Conservation (phyloP, 208 protist genomes). For the Leishmania lainsoni region DNA sequence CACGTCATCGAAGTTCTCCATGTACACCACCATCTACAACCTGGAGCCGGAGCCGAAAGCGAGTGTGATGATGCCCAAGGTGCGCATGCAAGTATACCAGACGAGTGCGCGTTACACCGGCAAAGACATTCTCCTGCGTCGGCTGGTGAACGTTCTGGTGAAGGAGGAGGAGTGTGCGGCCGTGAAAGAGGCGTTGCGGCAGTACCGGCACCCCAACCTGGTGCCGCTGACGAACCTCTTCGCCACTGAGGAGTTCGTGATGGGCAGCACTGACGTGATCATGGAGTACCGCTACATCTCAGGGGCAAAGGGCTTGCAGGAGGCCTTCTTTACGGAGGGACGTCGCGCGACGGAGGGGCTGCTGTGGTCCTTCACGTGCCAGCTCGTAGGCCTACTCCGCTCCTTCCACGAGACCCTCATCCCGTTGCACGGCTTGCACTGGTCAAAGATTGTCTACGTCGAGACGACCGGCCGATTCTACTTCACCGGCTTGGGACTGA, state of each 20-base stretch:
- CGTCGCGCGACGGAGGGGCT: slow-evolving; percentile 71
- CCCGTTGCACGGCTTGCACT: slow-evolving; percentile 76
- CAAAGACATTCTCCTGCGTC: slow-evolving; percentile 78
- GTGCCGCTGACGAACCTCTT: slow-evolving; percentile 78
- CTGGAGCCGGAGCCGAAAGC: slow-evolving; percentile 66
- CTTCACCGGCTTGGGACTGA: slow-evolving; percentile 83
- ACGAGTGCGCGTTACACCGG: slow-evolving; percentile 74
- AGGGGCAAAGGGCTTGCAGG: slow-evolving; percentile 75
- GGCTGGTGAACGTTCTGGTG: slow-evolving; percentile 61
- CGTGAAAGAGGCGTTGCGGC: slow-evolving; percentile 60
- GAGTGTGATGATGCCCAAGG: slow-evolving; percentile 62
- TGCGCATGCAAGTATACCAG: slow-evolving; percentile 78
- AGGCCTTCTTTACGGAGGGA: slow-evolving; percentile 76
- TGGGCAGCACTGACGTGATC: slow-evolving; percentile 83
- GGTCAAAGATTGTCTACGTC: slow-evolving; percentile 86
- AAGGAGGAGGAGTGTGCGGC: slow-evolving; percentile 59
- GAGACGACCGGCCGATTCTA: slow-evolving; percentile 79
- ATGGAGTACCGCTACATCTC: slow-evolving; percentile 88
- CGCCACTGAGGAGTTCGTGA: slow-evolving; percentile 83
- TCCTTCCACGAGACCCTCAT: slow-evolving; percentile 86
- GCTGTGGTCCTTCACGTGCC: slow-evolving; percentile 88
- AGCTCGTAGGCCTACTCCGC: slow-evolving; percentile 82
- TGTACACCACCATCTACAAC: slow-evolving; percentile 91
- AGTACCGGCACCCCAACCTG: slow-evolving; percentile 84
- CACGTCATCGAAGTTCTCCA: slow-evolving; percentile 81